phyloP scores from a whole-genome alignment of 306 rosid species.

The Alnus glutinosa region DNA sequence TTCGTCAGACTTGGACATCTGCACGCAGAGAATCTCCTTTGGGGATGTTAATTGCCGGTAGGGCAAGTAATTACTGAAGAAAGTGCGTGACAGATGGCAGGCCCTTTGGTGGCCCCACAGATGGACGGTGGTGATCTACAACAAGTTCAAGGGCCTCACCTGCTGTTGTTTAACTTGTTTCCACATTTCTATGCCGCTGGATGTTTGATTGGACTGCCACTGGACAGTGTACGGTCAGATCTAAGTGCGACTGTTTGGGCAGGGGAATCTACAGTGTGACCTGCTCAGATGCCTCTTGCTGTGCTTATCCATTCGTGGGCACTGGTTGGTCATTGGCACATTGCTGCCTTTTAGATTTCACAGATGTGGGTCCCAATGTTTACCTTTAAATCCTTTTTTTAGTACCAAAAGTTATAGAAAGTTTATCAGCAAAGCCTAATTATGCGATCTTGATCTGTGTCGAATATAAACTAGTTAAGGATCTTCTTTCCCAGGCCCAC shows the following conservation, averaged over 20 bases:
- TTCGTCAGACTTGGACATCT: neutral
- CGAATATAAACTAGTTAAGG: neutral
- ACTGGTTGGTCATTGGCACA: neutral
- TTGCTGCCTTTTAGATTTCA: neutral
- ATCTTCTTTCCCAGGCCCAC: neutral
- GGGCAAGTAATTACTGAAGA: conserved; percentile 14
- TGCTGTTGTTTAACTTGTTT: neutral
- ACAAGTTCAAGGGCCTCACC: neutral
- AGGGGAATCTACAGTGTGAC: conserved; percentile 9
- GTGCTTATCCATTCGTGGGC: neutral
- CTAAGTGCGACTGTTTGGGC: conserved; percentile 15
- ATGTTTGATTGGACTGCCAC: conserved; percentile 24
- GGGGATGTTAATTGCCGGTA: neutral
- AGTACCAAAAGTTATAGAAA: neutral
- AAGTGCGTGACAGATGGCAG: conserved; percentile 42
- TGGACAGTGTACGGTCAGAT: conserved; percentile 40
- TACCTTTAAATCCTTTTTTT: neutral
- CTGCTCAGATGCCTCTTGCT: neutral
- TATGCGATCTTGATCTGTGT: neutral
- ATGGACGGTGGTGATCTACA: conserved; percentile 22
- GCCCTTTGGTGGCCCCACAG: conserved; percentile 10
- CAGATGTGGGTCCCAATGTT: neutral
- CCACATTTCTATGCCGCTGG: conserved; percentile 3
- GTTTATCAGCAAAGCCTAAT: conserved; percentile 1
- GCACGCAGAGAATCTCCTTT: neutral